Base-by-base conservation (phyloP, 352 stramenopile genomes). In the Pythium angustatum region DNA sequence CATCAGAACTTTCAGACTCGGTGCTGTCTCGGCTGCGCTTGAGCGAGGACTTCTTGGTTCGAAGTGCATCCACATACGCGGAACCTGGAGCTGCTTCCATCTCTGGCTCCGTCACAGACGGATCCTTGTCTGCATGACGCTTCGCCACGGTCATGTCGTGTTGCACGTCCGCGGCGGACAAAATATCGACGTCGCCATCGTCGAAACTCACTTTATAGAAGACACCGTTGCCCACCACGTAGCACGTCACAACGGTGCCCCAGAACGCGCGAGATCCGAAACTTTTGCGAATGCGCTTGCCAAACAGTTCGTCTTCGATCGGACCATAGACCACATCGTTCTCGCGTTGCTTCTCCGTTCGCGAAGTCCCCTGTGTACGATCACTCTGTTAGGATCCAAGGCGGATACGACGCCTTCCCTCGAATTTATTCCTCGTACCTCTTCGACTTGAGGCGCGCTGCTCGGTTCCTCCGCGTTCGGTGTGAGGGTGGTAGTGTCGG, bases 191-290 rank as follows among this genome's bases (percentile, higher is more conserved):
- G 58, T 93, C 85, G 36, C 85, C 85, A 41, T 93, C 85, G 36
- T 93, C 85, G 59, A 93, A 93, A 70, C 76, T 81, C 41, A 93
- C 70, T 55, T 93, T 93, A 68, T 91, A 93, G 51, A 93, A 91
- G 0, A 77, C 56, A 10, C 71, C 79, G 1, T 71, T 68, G 0
- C 62, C 63, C 31, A 93, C 66, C 49, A 74, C 64, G 61, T 93
- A 93, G 44, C 73, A 76, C 34, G 68, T 67, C 33, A 91, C 71
- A 0, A 93, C 58, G 1, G 73, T 75, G 17, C 83, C 85, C 85
- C 85, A 90, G 69, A 93, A 93, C 33, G 64, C 71, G 36, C 78
- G 79, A 48, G 72, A 60, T 27, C 81, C 82, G 52, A 93, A 93
- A 59, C 62, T 89, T 61, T 90, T 91, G 41, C 85, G 81, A 5